phyloP scores from a whole-genome alignment of 179 eudicot genomes.

The Silene noctiflora region DNA sequence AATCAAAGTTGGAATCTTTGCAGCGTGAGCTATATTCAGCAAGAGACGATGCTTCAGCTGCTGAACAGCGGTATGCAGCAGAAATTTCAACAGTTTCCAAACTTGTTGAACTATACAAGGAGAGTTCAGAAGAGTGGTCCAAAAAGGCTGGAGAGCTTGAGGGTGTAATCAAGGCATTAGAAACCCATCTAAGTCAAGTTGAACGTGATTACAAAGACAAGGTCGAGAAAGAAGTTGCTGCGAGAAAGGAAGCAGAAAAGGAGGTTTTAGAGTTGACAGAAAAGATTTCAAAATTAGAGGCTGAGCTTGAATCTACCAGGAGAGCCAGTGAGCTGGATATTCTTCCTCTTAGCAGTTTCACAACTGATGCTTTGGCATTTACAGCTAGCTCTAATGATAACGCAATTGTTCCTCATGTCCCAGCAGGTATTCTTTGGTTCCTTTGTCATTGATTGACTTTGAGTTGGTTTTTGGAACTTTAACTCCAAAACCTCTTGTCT shows the following conservation, averaged over 20 bases:
- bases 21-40: constrained; percentile 68
- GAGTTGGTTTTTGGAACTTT: constrained; percentile 4
- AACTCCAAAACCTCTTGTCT: not conserved
- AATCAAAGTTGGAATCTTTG: constrained; percentile 56
- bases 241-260: constrained; percentile 62
- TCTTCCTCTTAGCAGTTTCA: constrained; percentile 52
- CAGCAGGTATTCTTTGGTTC: constrained; percentile 40
- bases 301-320: constrained; percentile 65
- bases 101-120: constrained; percentile 89
- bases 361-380: constrained; percentile 40
- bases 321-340: constrained; percentile 56
- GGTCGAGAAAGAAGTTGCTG: constrained; percentile 70
- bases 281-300: constrained; percentile 68
- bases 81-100: constrained; percentile 78
- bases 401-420: constrained; percentile 65
- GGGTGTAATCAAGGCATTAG: constrained; percentile 95
- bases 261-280: constrained; percentile 58
- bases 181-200: constrained; percentile 76
- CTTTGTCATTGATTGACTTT: not conserved
- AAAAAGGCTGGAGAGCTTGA: constrained; percentile 97
- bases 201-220: constrained; percentile 80
- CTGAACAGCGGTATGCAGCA: constrained; percentile 57
- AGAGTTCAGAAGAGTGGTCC: constrained; percentile 96
- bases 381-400: constrained; percentile 34
- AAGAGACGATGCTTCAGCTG: constrained; percentile 62